Evolutionary conservation across 352 stramenopile genomes (phyloP).

Genomic region (Phytophthora pisi): DNA sequence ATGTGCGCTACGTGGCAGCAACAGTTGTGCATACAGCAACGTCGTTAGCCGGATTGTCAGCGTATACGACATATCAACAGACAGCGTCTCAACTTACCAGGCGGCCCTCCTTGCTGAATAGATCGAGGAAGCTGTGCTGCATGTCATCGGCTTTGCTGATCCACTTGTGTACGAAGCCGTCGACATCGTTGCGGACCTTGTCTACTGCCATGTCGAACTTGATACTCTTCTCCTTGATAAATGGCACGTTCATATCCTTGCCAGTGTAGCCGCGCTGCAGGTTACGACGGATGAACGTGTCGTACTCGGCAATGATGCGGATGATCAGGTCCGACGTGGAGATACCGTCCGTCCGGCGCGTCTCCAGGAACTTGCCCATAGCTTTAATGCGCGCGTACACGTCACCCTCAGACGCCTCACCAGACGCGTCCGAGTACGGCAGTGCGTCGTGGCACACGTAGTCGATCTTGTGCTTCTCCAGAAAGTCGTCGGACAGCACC

Average conservation of each 20-base stretch:
- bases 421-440: constrained; percentile 83
- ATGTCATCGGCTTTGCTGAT: constrained; percentile 83
- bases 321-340: constrained; percentile 92
- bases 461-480: constrained; percentile 87
- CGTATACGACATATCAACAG: background rate
- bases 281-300: constrained; percentile 92
- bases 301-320: constrained; percentile 91
- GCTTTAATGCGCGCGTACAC: constrained; percentile 89
- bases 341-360: constrained; percentile 86
- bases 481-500: constrained; percentile 85
- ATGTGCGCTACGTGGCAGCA: constrained; percentile 53
- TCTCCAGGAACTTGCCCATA: constrained; percentile 88
- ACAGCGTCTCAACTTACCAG: constrained; percentile 48
- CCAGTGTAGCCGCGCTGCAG: constrained; percentile 88
- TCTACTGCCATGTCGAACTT: constrained; percentile 89
- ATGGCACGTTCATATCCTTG: constrained; percentile 93
- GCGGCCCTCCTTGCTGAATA: constrained; percentile 79
- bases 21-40: constrained; percentile 11
- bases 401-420: constrained; percentile 72
- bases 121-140: constrained; percentile 76
- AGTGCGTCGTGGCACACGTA: constrained; percentile 91
- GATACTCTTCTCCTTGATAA: constrained; percentile 89
- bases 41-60: constrained; percentile 1
- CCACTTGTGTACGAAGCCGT: constrained; percentile 79
- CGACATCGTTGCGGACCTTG: constrained; percentile 82